Conservation (phyloP, 345 rosid genomes). For the Citropsis articulata region DNA sequence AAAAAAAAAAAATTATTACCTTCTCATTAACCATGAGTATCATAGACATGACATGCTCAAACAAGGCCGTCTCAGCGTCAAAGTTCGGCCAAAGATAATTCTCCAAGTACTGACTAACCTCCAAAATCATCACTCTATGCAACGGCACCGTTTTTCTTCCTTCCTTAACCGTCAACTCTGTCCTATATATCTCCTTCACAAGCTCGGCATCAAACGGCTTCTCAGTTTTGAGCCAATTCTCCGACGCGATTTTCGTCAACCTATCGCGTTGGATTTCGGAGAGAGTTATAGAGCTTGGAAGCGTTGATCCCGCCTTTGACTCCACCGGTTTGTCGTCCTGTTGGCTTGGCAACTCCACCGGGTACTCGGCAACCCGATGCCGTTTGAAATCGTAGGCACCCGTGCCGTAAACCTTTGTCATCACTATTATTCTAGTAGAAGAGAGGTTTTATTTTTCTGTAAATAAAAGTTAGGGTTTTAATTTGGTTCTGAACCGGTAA, state of each 20-base stretch:
- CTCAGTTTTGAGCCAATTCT: slow-evolving; percentile 66
- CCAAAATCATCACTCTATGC: slow-evolving; percentile 93
- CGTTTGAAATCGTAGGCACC: slow-evolving; percentile 98
- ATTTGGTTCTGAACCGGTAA: not conserved
- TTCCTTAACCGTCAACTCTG: slow-evolving; percentile 69
- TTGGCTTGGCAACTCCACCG: slow-evolving; percentile 53
- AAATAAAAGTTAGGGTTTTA: slow-evolving; percentile 10
- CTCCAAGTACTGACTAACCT: slow-evolving; percentile 96
- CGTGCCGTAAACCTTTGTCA: slow-evolving; percentile 92
- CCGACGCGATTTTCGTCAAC: slow-evolving; percentile 74
- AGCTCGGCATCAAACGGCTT: slow-evolving; percentile 71
- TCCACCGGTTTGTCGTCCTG: slow-evolving; percentile 52
- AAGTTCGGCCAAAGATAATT: slow-evolving; percentile 95
- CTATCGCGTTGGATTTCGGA: slow-evolving; percentile 91
- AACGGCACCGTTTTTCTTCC: slow-evolving; percentile 85
- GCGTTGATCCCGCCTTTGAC: slow-evolving; percentile 55
- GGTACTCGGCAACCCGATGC: slow-evolving; percentile 97
- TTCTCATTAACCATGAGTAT: slow-evolving; percentile 95
- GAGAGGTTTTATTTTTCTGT: not conserved
- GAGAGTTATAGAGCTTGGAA: slow-evolving; percentile 78
- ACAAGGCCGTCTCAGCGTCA: slow-evolving; percentile 66
- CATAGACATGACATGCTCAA: slow-evolving; percentile 98
- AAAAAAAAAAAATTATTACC: slow-evolving; percentile 29
- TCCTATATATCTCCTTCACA: slow-evolving; percentile 75
- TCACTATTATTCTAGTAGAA: slow-evolving; percentile 12